Percentiles rank a stretch among this genome's conserved stretches.
These are phyloP conservation scores for Chaetomidium leptoderma DNA, from an alignment of 495 filamentous ascomycete species.

Conservation along the genomic window DNA sequence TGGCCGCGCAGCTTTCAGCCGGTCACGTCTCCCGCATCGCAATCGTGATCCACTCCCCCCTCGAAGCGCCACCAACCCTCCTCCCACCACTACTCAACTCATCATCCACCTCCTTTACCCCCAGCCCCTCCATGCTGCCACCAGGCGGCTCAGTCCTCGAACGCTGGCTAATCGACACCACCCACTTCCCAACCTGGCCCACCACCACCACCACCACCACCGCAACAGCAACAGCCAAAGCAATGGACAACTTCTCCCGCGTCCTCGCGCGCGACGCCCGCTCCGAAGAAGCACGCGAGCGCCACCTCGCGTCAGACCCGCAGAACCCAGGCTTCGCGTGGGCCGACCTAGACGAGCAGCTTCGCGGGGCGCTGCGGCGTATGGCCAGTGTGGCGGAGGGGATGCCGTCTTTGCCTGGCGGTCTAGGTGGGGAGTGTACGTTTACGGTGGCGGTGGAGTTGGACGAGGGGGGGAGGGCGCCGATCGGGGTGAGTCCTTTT, in stretches of 20 bases:
- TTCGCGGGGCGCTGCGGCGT: slow-evolving; percentile 49
- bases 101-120: not conserved
- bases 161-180: slow-evolving; percentile 81
- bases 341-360: slow-evolving; percentile 44
- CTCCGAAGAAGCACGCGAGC: slow-evolving; percentile 34
- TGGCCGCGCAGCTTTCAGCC: slow-evolving; percentile 61
- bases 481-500: slow-evolving; percentile 56
- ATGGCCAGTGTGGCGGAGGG: slow-evolving; percentile 54
- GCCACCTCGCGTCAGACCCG: not conserved
- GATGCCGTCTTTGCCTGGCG: slow-evolving; percentile 62
- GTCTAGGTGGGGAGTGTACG: slow-evolving; percentile 53
- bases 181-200: slow-evolving; percentile 65
- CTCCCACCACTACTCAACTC: not conserved
- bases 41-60: slow-evolving; percentile 66
- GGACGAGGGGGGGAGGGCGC: slow-evolving; percentile 64
- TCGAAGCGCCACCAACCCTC: not conserved
- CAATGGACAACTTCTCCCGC: slow-evolving; percentile 31
- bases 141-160: slow-evolving; percentile 54
- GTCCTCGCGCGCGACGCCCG: slow-evolving; percentile 41
- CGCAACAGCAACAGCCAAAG: slow-evolving; percentile 19
- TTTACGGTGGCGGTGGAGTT: slow-evolving; percentile 88
- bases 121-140: not conserved
- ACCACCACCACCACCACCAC: slow-evolving; percentile 18
- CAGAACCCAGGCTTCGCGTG: slow-evolving; percentile 16
- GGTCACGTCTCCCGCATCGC: slow-evolving; percentile 63